Conservation (phyloP, 441 rosid genomes). For the Mallotus japonicus region DNA sequence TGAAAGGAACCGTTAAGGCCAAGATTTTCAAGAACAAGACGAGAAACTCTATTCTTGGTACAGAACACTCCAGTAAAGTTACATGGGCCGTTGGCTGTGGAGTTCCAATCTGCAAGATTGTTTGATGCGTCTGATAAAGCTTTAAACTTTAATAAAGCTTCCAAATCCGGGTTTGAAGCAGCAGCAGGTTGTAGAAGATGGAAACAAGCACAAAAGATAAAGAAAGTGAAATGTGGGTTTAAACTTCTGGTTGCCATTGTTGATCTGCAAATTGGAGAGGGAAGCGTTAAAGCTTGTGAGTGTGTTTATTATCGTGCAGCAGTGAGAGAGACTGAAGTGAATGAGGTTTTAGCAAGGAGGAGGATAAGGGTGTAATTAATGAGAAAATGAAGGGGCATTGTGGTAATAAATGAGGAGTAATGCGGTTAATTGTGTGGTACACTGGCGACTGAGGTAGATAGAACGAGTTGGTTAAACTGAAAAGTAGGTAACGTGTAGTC, state of each 20-base stretch:
- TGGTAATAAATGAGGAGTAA: slow-evolving; percentile 6
- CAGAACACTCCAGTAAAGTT: slow-evolving; percentile 76
- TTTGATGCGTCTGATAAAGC: slow-evolving; percentile 48
- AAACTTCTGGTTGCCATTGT: slow-evolving; percentile 40
- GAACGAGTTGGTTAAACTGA: slow-evolving; percentile 12
- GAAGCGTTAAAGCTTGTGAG: not conserved
- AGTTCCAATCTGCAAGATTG: slow-evolving; percentile 60
- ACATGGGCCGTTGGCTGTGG: slow-evolving; percentile 47
- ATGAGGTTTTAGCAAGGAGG: slow-evolving; percentile 9
- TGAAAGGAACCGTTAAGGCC: slow-evolving; percentile 61
- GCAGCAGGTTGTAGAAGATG: slow-evolving; percentile 33
- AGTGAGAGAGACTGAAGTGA: not conserved
- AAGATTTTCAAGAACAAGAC: slow-evolving; percentile 65
- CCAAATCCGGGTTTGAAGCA: slow-evolving; percentile 42
- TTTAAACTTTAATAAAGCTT: slow-evolving; percentile 55
- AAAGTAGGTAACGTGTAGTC: slow-evolving; percentile 18
- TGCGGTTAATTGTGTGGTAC: not conserved
- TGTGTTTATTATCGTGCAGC: slow-evolving; percentile 2
- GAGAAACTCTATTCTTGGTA: slow-evolving; percentile 51
- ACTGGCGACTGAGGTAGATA: slow-evolving; percentile 5
- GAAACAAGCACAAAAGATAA: slow-evolving; percentile 27
- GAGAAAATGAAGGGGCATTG: slow-evolving; percentile 15
- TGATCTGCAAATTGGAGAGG: slow-evolving; percentile 22
- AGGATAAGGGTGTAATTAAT: slow-evolving; percentile 25
- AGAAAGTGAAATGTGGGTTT: slow-evolving; percentile 22